Evolutionary conservation across 1,284 basidiomycete species (phyloP).

Genomic region (Rhodotorula sp.): DNA sequence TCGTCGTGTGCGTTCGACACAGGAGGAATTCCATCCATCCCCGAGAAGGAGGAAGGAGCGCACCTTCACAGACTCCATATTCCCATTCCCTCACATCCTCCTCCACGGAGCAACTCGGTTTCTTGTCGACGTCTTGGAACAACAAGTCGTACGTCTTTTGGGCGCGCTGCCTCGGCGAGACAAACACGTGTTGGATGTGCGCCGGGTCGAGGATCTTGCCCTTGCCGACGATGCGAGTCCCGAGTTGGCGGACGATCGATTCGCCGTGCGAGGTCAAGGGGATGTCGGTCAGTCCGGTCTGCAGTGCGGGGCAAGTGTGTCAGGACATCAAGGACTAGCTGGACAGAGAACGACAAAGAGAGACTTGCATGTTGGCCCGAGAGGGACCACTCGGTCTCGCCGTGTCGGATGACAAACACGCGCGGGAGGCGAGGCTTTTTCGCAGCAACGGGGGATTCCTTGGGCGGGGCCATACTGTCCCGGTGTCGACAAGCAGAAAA

Average conservation of each 20-base stretch:
- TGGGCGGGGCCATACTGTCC: background rate
- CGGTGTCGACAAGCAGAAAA: background rate
- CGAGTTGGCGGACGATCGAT: slow-evolving; percentile 65
- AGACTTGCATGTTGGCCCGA: slow-evolving; percentile 57
- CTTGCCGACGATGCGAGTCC: slow-evolving; percentile 66
- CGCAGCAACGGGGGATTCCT: background rate
- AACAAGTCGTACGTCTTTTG: slow-evolving; percentile 79
- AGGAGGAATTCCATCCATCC: slow-evolving; percentile 40
- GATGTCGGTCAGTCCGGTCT: slow-evolving; percentile 87
- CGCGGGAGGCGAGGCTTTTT: slow-evolving; percentile 12
- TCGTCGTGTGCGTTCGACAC: no score
- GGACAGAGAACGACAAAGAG: no score
- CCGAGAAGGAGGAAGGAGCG: slow-evolving; percentile 45
- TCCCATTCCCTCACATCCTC: slow-evolving; percentile 77
- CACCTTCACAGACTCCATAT: slow-evolving; percentile 86
- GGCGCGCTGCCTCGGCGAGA: slow-evolving; percentile 81
- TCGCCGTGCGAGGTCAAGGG: slow-evolving; percentile 80
- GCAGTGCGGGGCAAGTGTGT: background rate
- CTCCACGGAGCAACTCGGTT: slow-evolving; percentile 55
- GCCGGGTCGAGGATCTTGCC: slow-evolving; percentile 75
- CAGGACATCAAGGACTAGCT: no score
- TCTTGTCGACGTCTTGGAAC: slow-evolving; percentile 57
- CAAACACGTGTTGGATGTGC: slow-evolving; percentile 70
- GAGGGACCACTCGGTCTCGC: slow-evolving; percentile 91
- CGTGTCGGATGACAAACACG: slow-evolving; percentile 60